phyloP scores from a whole-genome alignment of 2,329 filamentous ascomycete genomes.

The Trematosphaeria pertusa region DNA sequence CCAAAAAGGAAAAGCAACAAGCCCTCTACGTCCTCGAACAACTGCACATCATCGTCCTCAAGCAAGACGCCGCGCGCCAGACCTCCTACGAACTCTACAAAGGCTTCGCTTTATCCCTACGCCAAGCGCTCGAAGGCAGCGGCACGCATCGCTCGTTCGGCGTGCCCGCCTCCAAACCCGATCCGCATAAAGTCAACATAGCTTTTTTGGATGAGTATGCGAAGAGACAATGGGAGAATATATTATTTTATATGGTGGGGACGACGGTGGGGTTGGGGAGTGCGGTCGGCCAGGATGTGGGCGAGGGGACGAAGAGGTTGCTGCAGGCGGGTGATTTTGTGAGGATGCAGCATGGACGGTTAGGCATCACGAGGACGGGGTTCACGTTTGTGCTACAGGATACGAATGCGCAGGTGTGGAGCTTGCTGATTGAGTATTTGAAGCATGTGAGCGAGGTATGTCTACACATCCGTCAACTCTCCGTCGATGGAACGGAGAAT shows the following conservation, averaged over 20 bases:
- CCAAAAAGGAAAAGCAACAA: constrained; percentile 78
- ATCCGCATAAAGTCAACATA: constrained; percentile 70
- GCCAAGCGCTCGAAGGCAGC: constrained; percentile 85
- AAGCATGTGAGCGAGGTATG: constrained; percentile 74
- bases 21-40: constrained; percentile 80
- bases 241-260: constrained; percentile 92
- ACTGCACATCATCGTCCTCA: constrained; percentile 79
- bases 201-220: constrained; percentile 84
- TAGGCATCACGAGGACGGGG: constrained; percentile 87
- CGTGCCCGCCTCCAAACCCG: constrained; percentile 73
- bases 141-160: constrained; percentile 89
- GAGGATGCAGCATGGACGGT: constrained; percentile 61
- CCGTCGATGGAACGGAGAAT: background rate
- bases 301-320: constrained; percentile 77
- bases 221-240: constrained; percentile 90
- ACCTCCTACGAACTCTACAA: constrained; percentile 78
- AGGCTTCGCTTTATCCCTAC: constrained; percentile 83
- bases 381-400: constrained; percentile 96
- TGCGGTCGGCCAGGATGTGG: constrained; percentile 57
- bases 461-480: background rate
- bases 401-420: constrained; percentile 97
- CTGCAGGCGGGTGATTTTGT: constrained; percentile 83
- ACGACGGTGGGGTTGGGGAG: constrained; percentile 62
- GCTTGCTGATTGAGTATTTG: constrained; percentile 89
- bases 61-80: constrained; percentile 64